phyloP scores from a whole-genome alignment of 164 flowering plant species.

The Dillenia turbinata region DNA sequence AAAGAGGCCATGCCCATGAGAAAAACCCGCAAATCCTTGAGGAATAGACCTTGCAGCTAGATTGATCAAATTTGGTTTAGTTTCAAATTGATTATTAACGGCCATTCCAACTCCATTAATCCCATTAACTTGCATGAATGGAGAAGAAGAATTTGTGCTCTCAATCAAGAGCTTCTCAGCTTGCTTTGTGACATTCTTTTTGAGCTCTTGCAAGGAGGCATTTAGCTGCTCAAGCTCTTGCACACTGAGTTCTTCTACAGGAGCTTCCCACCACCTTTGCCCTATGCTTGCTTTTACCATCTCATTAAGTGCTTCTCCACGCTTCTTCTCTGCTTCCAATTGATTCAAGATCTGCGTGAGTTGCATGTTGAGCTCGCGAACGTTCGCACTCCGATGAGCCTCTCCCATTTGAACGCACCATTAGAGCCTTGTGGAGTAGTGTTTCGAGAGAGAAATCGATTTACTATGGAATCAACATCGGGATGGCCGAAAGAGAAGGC shows the following conservation, averaged over 20 bases:
- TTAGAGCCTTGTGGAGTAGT: not conserved
- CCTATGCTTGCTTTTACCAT: conserved; percentile 11
- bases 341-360: conserved; percentile 29
- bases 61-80: no score
- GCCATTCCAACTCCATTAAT: not conserved
- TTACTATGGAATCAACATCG: conserved; percentile 36
- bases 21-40: no score
- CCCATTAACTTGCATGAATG: not conserved
- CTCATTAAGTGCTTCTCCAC: conserved; percentile 24
- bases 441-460: conserved; percentile 26
- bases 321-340: conserved; percentile 48
- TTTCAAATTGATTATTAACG: no score
- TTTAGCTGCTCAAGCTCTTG: conserved; percentile 35
- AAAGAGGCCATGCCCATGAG: no score
- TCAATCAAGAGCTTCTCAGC: conserved; percentile 13
- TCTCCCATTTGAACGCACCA: conserved; percentile 4
- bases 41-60: no score
- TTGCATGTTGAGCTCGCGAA: conserved; percentile 40
- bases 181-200: conserved; percentile 20
- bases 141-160: not conserved
- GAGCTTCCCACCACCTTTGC: conserved; percentile 57
- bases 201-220: conserved; percentile 35
- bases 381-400: conserved; percentile 23
- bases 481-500: conserved; percentile 74
- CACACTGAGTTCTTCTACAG: conserved; percentile 32